These are phyloP conservation scores for Ogataea nonfermentans DNA, from an alignment of 805 yeast species.

Conservation along the genomic window DNA sequence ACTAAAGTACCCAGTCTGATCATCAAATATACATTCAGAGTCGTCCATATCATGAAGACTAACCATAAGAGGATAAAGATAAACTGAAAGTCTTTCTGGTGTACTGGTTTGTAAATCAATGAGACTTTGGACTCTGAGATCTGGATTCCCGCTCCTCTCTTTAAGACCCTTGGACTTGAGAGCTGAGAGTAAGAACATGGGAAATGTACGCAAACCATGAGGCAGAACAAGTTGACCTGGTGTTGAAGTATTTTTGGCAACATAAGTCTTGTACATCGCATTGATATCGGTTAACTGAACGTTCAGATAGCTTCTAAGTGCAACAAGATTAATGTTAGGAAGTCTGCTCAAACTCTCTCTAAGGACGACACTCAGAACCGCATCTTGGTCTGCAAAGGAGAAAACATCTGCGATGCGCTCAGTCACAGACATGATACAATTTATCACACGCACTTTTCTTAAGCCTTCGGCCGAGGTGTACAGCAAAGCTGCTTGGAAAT, in stretches of 20 bases:
- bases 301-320: constrained; percentile 31
- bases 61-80: constrained; percentile 77
- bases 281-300: constrained; percentile 52
- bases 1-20: constrained; percentile 41
- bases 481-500: constrained; percentile 86
- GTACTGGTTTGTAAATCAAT: constrained; percentile 52
- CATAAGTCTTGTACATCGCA: constrained; percentile 53
- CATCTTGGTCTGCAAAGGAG: constrained; percentile 76
- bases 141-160: constrained; percentile 52
- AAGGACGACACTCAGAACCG: constrained; percentile 51
- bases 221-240: constrained; percentile 77
- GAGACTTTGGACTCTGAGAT: constrained; percentile 58
- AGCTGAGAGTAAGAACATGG: constrained; percentile 65
- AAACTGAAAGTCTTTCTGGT: constrained; percentile 54
- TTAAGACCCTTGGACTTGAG: constrained; percentile 66
- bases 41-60: constrained; percentile 66
- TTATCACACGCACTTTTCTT: constrained; percentile 83
- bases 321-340: constrained; percentile 39
- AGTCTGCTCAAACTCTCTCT: constrained; percentile 44
- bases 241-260: constrained; percentile 41
- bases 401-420: constrained; percentile 71
- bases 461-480: constrained; percentile 77
- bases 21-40: constrained; percentile 52
- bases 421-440: constrained; percentile 77
- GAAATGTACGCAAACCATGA: constrained; percentile 68